phyloP scores from a whole-genome alignment of 495 filamentous ascomycete genomes.

The Delitschia confertaspora region DNA sequence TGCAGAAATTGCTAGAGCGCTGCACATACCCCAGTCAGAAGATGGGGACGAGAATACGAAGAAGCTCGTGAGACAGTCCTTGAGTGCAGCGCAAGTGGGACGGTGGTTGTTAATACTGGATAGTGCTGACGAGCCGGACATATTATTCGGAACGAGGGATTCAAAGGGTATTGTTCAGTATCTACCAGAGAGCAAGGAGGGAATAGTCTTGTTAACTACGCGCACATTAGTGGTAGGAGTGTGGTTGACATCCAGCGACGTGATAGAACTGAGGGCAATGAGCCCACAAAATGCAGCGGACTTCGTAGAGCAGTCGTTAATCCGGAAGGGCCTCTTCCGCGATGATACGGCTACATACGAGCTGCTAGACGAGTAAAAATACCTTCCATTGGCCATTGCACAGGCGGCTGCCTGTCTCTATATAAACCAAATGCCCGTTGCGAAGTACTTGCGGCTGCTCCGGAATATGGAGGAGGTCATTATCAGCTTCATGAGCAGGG shows the following conservation, averaged over 20 bases:
- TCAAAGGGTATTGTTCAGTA: constrained; percentile 8
- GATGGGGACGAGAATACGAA: constrained; percentile 1
- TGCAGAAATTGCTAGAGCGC: constrained; percentile 2
- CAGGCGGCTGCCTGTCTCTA: constrained; percentile 27
- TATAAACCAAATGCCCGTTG: constrained; percentile 11
- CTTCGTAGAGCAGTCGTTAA: constrained; percentile 9
- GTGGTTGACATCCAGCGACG: constrained; percentile 5
- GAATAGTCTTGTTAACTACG: constrained; percentile 22
- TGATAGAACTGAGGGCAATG: constrained; percentile 17
- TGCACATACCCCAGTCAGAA: neutral
- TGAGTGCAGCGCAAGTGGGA: neutral
- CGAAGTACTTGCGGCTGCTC: constrained; percentile 14
- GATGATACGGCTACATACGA: constrained; percentile 2
- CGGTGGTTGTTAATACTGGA: constrained; percentile 6
- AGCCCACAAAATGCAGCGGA: constrained; percentile 3
- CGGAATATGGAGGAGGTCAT: constrained; percentile 15
- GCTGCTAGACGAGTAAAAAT: constrained; percentile 16
- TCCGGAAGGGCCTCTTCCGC: neutral
- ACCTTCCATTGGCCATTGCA: constrained; percentile 24
- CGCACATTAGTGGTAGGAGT: constrained; percentile 7
- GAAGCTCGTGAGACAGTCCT: neutral
- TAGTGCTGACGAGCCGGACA: constrained; percentile 21
- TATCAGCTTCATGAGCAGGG: constrained; percentile 13
- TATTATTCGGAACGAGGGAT: constrained; percentile 4
- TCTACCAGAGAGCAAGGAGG: constrained; percentile 11